Conservation (phyloP, 164 flowering plant species). For the Umbilicus rupestris region DNA sequence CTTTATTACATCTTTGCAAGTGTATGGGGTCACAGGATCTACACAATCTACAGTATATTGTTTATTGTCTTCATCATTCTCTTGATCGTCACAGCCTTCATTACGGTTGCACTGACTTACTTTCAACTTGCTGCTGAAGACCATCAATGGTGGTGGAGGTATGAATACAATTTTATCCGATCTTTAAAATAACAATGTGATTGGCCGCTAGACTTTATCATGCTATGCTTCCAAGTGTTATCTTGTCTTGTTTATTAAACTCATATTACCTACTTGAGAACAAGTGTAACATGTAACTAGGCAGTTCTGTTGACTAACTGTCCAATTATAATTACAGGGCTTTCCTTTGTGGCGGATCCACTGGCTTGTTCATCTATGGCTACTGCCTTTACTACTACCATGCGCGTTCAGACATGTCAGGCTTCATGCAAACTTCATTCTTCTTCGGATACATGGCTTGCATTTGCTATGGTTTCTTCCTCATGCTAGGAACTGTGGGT, state of each 20-base stretch:
- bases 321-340: not conserved
- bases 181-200: not conserved
- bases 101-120: constrained; percentile 6
- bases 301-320: not conserved
- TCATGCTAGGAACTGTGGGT: constrained; percentile 7
- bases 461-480: constrained; percentile 10
- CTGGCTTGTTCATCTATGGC: constrained; percentile 9
- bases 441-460: constrained; percentile 12
- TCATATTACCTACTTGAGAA: not conserved
- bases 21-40: constrained; percentile 9
- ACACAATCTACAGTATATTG: constrained; percentile 1
- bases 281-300: not conserved
- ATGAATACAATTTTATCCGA: not conserved
- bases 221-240: not conserved
- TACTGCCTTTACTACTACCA: constrained; percentile 9
- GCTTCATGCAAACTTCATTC: constrained; percentile 9
- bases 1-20: constrained; percentile 7
- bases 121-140: constrained; percentile 9
- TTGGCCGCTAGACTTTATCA: not conserved
- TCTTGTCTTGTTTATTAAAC: not conserved
- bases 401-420: constrained; percentile 9
- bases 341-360: constrained; percentile 10
- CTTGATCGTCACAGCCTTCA: constrained; percentile 8
- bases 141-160: constrained; percentile 9
- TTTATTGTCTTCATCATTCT: constrained; percentile 7